Evolutionary conservation across 73 alveolate species (phyloP), one percentile per base, ranked within the genome.

Genomic region (Paramecium primaurelia): DNA sequence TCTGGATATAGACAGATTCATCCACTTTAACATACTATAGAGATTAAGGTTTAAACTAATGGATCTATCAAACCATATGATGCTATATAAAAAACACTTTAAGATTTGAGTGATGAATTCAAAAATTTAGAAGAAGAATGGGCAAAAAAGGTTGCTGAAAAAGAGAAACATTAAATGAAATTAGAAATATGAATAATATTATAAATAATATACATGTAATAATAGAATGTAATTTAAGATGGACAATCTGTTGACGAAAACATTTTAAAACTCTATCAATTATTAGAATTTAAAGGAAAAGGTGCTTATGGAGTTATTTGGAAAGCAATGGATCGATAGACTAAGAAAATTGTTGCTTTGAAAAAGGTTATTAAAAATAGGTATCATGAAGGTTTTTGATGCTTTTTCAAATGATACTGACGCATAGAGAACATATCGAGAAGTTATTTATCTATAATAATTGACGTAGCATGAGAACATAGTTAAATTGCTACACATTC

Each of bases 271-370:
- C 16, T 75, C 18, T 75, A 75, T 42, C 40, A 75, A 42, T 30
- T 75, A n/a, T 10, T 75, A 10, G 88, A 75, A 69, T 34, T 75
- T 42, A 75, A 75, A 42, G 99, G 99, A n/a, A 93, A 96, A 87
- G 99, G 99, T 6, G 98, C 99, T 3, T 96, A 97, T 86, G 99
- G 99, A 20, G 93, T 97, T 6, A 98, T 97, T 36, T 97, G 98
- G 97, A 97, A 97, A 96, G 98, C 98, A 16, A 95, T 94, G 14
- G 98, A 97, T 69, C 93, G 93, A 93, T 92, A 92, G 86, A 92
- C 96, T 14, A 93, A 95, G 59, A 51, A 86, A 58, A 58, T 96
- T 92, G 88, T 86, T 28, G 86, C 93, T 86, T 85, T 44, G 94
- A 88, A 87, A 92, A 86, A 96, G 60, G 88, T 54, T 54, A 54